These are phyloP conservation scores for Pleurostoma richardsiae DNA, from an alignment of 2,329 filamentous ascomycete species.

Conservation along the genomic window DNA sequence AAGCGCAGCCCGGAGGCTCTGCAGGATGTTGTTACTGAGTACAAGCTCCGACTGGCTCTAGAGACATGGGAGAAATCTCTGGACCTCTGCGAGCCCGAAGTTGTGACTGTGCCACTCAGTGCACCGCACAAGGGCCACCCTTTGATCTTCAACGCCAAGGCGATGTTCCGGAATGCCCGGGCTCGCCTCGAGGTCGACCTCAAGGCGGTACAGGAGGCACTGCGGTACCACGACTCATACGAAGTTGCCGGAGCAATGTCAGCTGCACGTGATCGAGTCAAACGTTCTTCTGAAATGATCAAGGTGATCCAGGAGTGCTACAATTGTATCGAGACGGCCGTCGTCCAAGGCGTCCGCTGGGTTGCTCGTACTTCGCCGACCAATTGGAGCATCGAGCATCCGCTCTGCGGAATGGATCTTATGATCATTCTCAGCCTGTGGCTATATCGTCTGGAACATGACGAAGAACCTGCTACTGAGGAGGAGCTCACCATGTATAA, in stretches of 20 bases:
- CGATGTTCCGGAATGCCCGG: constrained; percentile 90
- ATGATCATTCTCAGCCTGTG: constrained; percentile 97
- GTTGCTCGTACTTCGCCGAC: constrained; percentile 96
- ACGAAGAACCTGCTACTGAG: constrained; percentile 83
- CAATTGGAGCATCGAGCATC: constrained; percentile 98
- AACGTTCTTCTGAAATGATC: constrained; percentile 95
- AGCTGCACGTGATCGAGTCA: constrained; percentile 85
- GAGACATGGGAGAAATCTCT: constrained; percentile 99
- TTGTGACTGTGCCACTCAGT: constrained; percentile 80
- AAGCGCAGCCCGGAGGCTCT: constrained; percentile 97
- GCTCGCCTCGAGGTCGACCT: constrained; percentile 91
- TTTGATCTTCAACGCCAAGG: constrained; percentile 96
- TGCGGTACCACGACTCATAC: constrained; percentile 95
- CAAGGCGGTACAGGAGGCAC: constrained; percentile 90
- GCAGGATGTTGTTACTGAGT: constrained; percentile 96
- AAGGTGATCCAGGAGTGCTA: constrained; percentile 98
- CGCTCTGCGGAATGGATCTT: constrained; percentile 90
- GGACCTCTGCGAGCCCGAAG: constrained; percentile 87
- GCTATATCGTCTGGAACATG: constrained; percentile 99
- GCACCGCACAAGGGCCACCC: constrained; percentile 95
- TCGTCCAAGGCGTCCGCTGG: constrained; percentile 92
- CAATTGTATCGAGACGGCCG: constrained; percentile 94
- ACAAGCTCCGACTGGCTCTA: constrained; percentile 90
- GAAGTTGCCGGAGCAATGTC: constrained; percentile 98
- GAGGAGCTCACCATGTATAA: constrained; percentile 88